Conservation (phyloP, 495 filamentous ascomycete genomes). For the Elaphomyces granulatus region DNA sequence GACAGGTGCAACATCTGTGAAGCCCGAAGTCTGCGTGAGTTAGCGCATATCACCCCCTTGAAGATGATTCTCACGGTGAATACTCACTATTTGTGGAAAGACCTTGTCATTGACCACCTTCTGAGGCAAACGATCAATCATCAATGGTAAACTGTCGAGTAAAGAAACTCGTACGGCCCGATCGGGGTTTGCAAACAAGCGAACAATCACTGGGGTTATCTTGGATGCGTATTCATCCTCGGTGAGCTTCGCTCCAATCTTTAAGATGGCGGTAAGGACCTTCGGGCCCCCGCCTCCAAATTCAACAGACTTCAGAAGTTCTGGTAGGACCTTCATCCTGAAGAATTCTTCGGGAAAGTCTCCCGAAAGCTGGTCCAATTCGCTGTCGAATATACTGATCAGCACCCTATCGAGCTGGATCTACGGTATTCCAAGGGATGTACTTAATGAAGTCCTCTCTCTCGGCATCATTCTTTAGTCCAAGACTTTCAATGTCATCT, state of each 20-base stretch:
- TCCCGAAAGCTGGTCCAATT: slow-evolving; percentile 73
- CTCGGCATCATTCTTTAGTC: slow-evolving; percentile 71
- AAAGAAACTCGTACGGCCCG: slow-evolving; percentile 84
- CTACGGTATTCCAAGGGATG: slow-evolving; percentile 11
- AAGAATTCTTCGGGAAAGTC: slow-evolving; percentile 97
- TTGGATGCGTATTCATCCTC: slow-evolving; percentile 79
- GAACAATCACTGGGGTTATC: slow-evolving; percentile 73
- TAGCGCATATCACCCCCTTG: slow-evolving; percentile 3
- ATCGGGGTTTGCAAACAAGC: slow-evolving; percentile 83
- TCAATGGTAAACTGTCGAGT: slow-evolving; percentile 72
- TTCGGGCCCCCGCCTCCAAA: slow-evolving; percentile 94
- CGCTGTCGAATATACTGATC: no score
- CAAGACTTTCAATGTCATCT: slow-evolving; percentile 82
- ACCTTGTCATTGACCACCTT: slow-evolving; percentile 93
- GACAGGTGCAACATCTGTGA: slow-evolving; percentile 78
- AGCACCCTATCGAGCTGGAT: no score
- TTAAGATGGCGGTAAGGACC: slow-evolving; percentile 74
- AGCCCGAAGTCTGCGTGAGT: slow-evolving; percentile 57
- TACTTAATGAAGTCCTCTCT: slow-evolving; percentile 75
- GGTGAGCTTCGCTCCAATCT: slow-evolving; percentile 72
- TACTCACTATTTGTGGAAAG: slow-evolving; percentile 72
- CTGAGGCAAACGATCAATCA: slow-evolving; percentile 83
- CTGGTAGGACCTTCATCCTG: slow-evolving; percentile 90
- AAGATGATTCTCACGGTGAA: slow-evolving; percentile 1
- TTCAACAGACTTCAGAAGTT: slow-evolving; percentile 91